Conservation (phyloP, 1,284 basidiomycete genomes). For the Puccinia polysora region DNA sequence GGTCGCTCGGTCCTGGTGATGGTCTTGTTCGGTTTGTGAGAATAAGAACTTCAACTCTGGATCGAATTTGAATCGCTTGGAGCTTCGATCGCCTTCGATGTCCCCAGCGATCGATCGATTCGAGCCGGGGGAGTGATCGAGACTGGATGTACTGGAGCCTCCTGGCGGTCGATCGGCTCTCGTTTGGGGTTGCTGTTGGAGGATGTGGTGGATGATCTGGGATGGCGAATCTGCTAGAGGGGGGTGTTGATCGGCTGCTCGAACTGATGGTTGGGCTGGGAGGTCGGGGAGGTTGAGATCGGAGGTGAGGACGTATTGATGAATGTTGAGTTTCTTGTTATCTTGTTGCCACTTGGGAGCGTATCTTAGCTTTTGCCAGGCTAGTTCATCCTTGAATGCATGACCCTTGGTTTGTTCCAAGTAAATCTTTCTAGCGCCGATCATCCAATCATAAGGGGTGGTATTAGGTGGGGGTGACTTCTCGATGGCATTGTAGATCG, state of each 20-base stretch:
- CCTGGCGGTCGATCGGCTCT: neutral
- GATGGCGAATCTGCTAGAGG: neutral
- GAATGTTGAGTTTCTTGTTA: conserved; percentile 7
- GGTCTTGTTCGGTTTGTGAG: neutral
- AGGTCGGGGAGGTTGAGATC: neutral
- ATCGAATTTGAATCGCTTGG: neutral
- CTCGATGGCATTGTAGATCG: conserved; percentile 4
- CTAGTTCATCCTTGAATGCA: conserved; percentile 14
- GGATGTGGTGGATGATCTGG: no score
- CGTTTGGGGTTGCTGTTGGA: no score
- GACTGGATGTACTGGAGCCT: neutral
- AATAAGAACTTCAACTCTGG: neutral
- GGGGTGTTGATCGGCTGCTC: neutral
- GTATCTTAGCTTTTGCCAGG: conserved; percentile 3
- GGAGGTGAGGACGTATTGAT: neutral
- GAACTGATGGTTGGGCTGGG: neutral
- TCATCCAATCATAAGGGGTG: conserved; percentile 10
- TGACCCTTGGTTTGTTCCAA: neutral
- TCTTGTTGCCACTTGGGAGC: conserved; percentile 21
- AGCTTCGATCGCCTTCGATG: neutral
- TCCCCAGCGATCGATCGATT: neutral
- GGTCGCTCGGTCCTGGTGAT: no score
- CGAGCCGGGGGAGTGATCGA: neutral
- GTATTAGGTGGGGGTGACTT: neutral
- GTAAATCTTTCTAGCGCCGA: conserved; percentile 11